Evolutionary conservation across 2,329 filamentous ascomycete species (phyloP).

Genomic region (Fusarium transvaalense): DNA sequence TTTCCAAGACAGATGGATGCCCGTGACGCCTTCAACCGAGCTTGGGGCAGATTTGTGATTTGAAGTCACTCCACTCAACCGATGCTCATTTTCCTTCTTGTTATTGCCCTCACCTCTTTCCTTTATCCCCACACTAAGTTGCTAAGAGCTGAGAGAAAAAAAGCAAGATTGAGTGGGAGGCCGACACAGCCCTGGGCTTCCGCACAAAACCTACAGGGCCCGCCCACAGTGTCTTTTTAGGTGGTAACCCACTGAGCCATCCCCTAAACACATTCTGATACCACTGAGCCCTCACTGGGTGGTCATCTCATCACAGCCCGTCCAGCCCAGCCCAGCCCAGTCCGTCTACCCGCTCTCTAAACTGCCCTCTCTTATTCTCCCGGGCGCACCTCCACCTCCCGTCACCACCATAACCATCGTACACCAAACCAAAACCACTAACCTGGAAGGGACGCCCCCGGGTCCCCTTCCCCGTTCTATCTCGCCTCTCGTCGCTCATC

Average conservation of each 20-base stretch:
- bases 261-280: slow-evolving; percentile 18
- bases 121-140: slow-evolving; percentile 27
- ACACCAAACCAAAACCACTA: slow-evolving; percentile 39
- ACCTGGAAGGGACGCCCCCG: slow-evolving; percentile 31
- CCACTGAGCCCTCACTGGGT: slow-evolving; percentile 21
- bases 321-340: slow-evolving; percentile 15
- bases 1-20: slow-evolving; percentile 37
- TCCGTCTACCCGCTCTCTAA: slow-evolving; percentile 6
- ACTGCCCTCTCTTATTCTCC: slow-evolving; percentile 10
- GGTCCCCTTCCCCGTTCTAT: slow-evolving; percentile 39
- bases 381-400: slow-evolving; percentile 13
- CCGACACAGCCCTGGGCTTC: neutral
- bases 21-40: slow-evolving; percentile 41
- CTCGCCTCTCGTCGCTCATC: slow-evolving; percentile 41
- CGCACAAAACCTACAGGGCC: slow-evolving; percentile 5
- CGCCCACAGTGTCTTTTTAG: slow-evolving; percentile 27
- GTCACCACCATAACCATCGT: slow-evolving; percentile 40
- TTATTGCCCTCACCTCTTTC: slow-evolving; percentile 23
- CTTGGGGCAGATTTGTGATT: slow-evolving; percentile 21
- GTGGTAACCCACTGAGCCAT: slow-evolving; percentile 19
- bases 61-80: slow-evolving; percentile 35
- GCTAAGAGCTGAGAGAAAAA: slow-evolving; percentile 6
- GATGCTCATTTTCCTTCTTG: slow-evolving; percentile 24
- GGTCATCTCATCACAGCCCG: slow-evolving; percentile 5
- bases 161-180: slow-evolving; percentile 16